These are phyloP conservation scores for Mediolabrus comicus DNA, from an alignment of 108 stramenopile species.

Conservation along the genomic window DNA sequence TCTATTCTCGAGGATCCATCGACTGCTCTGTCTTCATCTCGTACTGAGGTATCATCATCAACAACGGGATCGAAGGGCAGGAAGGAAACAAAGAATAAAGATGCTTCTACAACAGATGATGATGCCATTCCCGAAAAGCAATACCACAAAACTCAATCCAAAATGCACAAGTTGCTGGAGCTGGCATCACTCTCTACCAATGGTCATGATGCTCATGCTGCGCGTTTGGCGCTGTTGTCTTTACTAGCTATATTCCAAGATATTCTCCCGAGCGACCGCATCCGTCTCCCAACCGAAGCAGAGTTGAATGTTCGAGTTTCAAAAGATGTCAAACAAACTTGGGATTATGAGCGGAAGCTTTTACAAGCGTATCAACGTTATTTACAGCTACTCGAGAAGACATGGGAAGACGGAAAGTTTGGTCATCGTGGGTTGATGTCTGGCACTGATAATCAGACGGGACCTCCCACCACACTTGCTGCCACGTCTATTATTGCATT, in stretches of 20 bases:
- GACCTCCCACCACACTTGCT: conserved; percentile 57
- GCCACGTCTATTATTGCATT: conserved; percentile 69
- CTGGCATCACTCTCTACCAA: conserved; percentile 54
- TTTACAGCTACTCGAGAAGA: conserved; percentile 69
- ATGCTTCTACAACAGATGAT: conserved; percentile 8
- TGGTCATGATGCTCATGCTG: conserved; percentile 66
- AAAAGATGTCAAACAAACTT: conserved; percentile 83
- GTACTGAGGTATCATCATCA: background rate
- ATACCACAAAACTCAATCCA: conserved; percentile 50
- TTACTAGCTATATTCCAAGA: conserved; percentile 90
- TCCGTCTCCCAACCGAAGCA: conserved; percentile 81
- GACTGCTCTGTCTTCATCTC: conserved; percentile 53
- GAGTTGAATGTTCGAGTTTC: conserved; percentile 79
- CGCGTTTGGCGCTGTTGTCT: conserved; percentile 77
- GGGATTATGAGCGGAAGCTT: conserved; percentile 76
- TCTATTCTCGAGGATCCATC: conserved; percentile 71
- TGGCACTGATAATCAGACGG: background rate
- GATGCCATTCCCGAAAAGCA: conserved; percentile 4
- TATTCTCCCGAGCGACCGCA: conserved; percentile 88
- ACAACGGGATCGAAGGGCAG: background rate
- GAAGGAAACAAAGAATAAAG: background rate
- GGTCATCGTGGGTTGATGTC: conserved; percentile 5
- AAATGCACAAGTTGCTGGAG: conserved; percentile 55
- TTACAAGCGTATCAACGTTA: conserved; percentile 80
- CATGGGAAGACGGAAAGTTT: conserved; percentile 56